Evolutionary conservation across 768 basidiomycete genomes (phyloP), one percentile per base, ranked within the genome.

Genomic region (Suillus alpinus): DNA sequence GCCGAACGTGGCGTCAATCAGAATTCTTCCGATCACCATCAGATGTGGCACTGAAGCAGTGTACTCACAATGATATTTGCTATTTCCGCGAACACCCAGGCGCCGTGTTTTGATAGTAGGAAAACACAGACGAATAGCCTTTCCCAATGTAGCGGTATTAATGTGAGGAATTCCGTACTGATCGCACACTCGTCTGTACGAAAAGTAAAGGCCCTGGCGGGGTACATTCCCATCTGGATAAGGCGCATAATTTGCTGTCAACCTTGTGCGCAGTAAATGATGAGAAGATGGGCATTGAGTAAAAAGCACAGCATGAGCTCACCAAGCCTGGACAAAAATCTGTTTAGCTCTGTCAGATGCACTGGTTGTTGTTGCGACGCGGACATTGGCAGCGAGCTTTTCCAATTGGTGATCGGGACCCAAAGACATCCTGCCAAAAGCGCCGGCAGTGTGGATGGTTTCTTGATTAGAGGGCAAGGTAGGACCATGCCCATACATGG

Each of bases 41-140:
- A 75, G 69, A 71, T 67, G 66, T 66, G 73, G 71, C 67, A 74
- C 34, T 53, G 71, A 75, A 59, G 58, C 62, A 68, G 67, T 70
- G 67, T 65, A 80, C 88, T 65, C 65, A 94, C 92, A 96, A 76
- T 95, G 94, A 77, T 96, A 96, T 82, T 95, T 95, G 79, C 91
- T 93, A 80, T 96, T 95, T 56, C 94, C 94, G 76, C 95, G 80
- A 61, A 93, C 93, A 62, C 95, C 95, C 62, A 97, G 76, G 61
- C 95, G 89, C 66, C 95, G 83, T 56, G 95, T 96, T 83, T 94
- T 95, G 82, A 97, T 95, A 63, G 90, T 92, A 53, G 92, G 92
- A 77, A 94, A 97, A 73, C 93, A 95, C 58, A 92, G 84, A 63
- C 94, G 84, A 70, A 97, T 94, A 50, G 94, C 94, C 75, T 97